These are phyloP conservation scores for Fusarium coffeatum DNA, from an alignment of 2,329 filamentous ascomycete species.

Conservation along the genomic window DNA sequence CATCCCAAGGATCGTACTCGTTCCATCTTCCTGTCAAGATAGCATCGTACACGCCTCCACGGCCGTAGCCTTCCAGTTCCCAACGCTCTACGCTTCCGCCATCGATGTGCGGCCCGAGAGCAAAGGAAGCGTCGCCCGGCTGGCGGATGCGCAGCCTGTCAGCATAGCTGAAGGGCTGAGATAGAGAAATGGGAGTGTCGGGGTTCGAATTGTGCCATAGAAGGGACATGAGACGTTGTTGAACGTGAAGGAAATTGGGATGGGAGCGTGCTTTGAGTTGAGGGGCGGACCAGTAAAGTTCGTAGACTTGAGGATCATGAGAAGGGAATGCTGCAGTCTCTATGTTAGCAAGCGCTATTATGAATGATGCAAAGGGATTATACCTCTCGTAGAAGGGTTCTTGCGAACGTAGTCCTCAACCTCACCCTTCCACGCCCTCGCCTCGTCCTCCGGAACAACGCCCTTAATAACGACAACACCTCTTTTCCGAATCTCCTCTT, in stretches of 20 bases:
- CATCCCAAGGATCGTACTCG: conserved; percentile 84
- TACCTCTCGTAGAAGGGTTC: conserved; percentile 70
- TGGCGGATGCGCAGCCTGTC: conserved; percentile 78
- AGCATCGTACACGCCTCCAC: conserved; percentile 74
- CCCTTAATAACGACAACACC: conserved; percentile 73
- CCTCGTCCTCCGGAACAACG: conserved; percentile 72
- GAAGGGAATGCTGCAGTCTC: conserved; percentile 69
- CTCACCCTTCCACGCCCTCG: conserved; percentile 72
- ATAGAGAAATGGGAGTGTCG: conserved; percentile 59
- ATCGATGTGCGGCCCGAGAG: conserved; percentile 78
- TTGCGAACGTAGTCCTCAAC: conserved; percentile 72
- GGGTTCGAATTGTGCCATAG: conserved; percentile 70
- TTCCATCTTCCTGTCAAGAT: conserved; percentile 84
- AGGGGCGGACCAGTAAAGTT: conserved; percentile 78
- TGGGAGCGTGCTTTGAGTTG: conserved; percentile 77
- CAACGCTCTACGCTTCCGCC: conserved; percentile 81
- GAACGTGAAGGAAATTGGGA: conserved; percentile 70
- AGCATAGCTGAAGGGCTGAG: conserved; percentile 73
- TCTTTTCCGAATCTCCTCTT: conserved; percentile 67
- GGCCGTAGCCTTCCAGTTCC: conserved; percentile 76
- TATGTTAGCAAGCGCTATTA: not conserved
- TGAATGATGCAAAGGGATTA: fast-evolving
- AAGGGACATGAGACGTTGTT: conserved; percentile 69
- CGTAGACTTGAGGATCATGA: conserved; percentile 76
- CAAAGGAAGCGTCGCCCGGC: conserved; percentile 77